Base-by-base conservation (phyloP, 106 monocot genomes). In the Agapanthus africanus region DNA sequence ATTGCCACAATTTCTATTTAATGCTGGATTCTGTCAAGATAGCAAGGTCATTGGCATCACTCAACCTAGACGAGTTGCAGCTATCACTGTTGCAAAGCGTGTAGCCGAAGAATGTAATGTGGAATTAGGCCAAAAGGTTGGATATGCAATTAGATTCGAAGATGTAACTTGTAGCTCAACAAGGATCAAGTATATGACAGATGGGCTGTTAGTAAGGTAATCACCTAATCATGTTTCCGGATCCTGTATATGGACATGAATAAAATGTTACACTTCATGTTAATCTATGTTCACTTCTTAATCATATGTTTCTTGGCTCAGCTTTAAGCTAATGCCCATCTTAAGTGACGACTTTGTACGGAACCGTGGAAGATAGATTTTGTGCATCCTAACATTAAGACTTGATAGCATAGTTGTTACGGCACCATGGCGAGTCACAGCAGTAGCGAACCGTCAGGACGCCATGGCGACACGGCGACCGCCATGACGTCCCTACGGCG, bases 151-250 rank as follows among this genome's bases (percentile, higher is more conserved):
- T 76, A 82, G 97, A 70, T 99, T 99, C 71, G 92, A 92, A 59
- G 97, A 99, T 79, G 80, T 69, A 22, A 92, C 92, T 40, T 87
- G 92, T 34, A 67, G 39, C 56, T 73, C 80, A 23, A 99, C 97
- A 39, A 87, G 84, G 51, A 99, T 99, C 56, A 99, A 99, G 64
- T 99, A 92, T 69, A 99, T 99, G 97, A 99, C 97, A 11, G 97
- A 99, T 79, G 97, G 92, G 67, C 66, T 99, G 49, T 79, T 99
- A 13, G 65, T 99, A n/a, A 92, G 95, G 95, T 97, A 80, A 63
- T 47, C n/a, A n/a, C n/a, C n/a, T n/a, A n/a, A n/a, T 75, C 36
- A 60, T 74, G 4, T 71, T 37, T 37, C 52, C 61, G 11, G 11
- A 63, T 25, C 31, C 18, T 21, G 38, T 65, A 65, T 47, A 68